Percentiles rank a stretch among this genome's conserved stretches.
Conservation (phyloP, 129 eudicot species). For the Glebionis coronaria region DNA sequence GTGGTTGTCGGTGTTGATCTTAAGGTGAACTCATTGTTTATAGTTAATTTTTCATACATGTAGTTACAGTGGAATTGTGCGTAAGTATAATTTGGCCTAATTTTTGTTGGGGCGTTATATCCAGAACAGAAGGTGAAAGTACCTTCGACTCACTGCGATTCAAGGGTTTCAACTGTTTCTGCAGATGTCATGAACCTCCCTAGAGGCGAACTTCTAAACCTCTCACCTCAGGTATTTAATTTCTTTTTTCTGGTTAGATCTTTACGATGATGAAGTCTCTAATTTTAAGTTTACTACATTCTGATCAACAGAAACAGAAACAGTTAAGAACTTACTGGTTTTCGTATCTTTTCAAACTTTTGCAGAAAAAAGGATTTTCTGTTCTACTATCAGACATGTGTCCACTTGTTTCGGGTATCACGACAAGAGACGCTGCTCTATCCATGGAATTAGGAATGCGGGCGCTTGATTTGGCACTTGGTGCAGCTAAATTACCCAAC, state of each 20-base stretch:
- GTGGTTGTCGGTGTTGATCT: constrained; percentile 77
- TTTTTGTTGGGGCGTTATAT: constrained; percentile 19
- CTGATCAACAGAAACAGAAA: too few species aligned
- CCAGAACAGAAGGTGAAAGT: constrained; percentile 95
- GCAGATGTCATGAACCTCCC: constrained; percentile 81
- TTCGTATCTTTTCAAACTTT: background rate
- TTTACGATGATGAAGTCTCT: too few species aligned
- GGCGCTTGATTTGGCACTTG: constrained; percentile 85
- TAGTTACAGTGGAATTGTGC: background rate
- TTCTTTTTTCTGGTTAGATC: background rate
- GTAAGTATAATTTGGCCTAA: background rate
- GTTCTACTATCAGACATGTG: constrained; percentile 97
- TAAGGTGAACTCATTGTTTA: constrained; percentile 46
- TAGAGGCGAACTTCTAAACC: constrained; percentile 49
- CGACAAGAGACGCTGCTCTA: constrained; percentile 79
- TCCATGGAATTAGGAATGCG: constrained; percentile 89
- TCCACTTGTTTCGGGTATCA: constrained; percentile 85
- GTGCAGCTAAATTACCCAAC: constrained; percentile 32
- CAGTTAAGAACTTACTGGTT: background rate
- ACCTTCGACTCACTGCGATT: constrained; percentile 73
- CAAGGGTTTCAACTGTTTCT: constrained; percentile 75
- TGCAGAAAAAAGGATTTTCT: constrained; percentile 76
- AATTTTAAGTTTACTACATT: too few species aligned
- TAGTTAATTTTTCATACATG: background rate
- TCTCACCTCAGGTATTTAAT: constrained; percentile 74